Conservation (phyloP, 352 stramenopile genomes). For the Pythium rhizo-oryzae region DNA sequence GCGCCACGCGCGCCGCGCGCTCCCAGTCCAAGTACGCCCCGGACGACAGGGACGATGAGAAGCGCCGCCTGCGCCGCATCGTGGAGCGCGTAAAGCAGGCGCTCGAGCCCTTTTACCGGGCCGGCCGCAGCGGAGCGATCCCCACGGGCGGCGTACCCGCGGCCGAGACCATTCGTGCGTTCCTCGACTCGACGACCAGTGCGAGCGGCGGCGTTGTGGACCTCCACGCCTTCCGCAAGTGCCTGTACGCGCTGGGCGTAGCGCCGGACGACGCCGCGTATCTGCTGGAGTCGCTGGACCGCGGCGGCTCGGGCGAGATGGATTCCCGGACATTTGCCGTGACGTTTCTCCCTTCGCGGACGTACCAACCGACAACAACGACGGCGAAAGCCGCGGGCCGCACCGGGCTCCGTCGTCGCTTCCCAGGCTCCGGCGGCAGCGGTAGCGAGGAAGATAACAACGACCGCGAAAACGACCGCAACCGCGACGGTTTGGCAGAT, state of each 20-base stretch:
- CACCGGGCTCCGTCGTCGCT: not conserved
- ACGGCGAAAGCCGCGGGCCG: not conserved
- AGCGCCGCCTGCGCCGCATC: constrained; percentile 26
- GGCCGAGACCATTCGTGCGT: constrained; percentile 35
- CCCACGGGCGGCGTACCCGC: constrained; percentile 26
- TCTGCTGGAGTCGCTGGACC: constrained; percentile 36
- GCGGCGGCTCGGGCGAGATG: constrained; percentile 19
- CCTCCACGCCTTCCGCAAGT: constrained; percentile 36
- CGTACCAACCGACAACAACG: not conserved
- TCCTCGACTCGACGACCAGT: constrained; percentile 19
- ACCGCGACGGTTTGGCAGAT: constrained; percentile 4
- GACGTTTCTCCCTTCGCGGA: constrained; percentile 27
- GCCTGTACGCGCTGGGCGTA: constrained; percentile 39
- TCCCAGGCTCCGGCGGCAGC: constrained; percentile 2
- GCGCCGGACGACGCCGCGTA: constrained; percentile 34
- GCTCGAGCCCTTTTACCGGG: constrained; percentile 31
- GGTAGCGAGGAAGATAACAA: not conserved
- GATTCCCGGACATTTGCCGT: constrained; percentile 27
- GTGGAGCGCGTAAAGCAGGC: constrained; percentile 32
- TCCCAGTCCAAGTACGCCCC: constrained; percentile 4
- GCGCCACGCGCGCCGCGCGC: not conserved
- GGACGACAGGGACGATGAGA: constrained; percentile 4
- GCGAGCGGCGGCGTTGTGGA: constrained; percentile 17
- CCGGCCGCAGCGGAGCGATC: not conserved
- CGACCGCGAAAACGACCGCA: not conserved